Percentiles rank a stretch among this genome's conserved stretches.
phyloP scores from a whole-genome alignment of 495 filamentous ascomycete genomes.

The Aspergillus leporis region DNA sequence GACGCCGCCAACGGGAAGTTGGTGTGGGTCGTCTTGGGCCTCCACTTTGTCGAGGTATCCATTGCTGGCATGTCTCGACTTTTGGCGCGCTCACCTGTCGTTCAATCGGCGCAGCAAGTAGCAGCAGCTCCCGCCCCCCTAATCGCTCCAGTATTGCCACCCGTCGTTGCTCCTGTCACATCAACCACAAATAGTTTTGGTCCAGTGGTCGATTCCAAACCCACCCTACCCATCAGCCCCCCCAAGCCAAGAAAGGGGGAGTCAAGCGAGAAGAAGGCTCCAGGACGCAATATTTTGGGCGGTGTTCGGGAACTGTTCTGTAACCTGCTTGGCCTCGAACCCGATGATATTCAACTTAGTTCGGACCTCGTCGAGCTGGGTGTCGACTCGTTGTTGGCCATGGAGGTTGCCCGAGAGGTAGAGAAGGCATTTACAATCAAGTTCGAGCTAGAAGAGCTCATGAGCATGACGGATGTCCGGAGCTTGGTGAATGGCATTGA shows the following conservation, averaged over 20 bases:
- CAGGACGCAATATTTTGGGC: too few relatives aligned
- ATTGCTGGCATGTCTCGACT: too few relatives aligned
- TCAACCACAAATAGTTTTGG: constrained; percentile 35
- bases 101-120: too few relatives aligned
- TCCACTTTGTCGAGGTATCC: too few relatives aligned
- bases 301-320: neutral
- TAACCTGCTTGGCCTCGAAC: constrained; percentile 42
- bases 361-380: constrained; percentile 45
- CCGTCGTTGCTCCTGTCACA: too few relatives aligned
- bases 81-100: too few relatives aligned
- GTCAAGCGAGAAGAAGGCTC: too few relatives aligned
- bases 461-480: constrained; percentile 25
- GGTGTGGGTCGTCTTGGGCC: too few relatives aligned
- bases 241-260: too few relatives aligned
- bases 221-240: neutral
- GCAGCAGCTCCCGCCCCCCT: too few relatives aligned
- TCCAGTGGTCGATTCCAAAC: constrained; percentile 10
- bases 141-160: too few relatives aligned
- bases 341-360: constrained; percentile 35
- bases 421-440: constrained; percentile 42
- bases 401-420: constrained; percentile 53
- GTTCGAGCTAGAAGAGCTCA: constrained; percentile 30
- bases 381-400: constrained; percentile 54
- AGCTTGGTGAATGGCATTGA: constrained; percentile 2
- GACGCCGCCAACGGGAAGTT: too few relatives aligned